Evolutionary conservation across 345 rosid genomes (phyloP).

Genomic region (Linum tenue): DNA sequence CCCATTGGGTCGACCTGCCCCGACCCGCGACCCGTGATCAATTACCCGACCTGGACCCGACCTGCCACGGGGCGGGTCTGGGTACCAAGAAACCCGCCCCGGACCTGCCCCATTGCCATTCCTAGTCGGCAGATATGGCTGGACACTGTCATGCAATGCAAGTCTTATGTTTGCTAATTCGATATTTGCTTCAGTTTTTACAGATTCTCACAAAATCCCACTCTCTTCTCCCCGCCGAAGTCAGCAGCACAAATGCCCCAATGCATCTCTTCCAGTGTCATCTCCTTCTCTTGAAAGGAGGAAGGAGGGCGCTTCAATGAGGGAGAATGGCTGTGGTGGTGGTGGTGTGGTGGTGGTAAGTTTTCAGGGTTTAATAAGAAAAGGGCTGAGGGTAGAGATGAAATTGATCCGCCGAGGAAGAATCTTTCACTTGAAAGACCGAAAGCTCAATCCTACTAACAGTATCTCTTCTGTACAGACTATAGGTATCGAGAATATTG

Average conservation of each 20-base stretch:
- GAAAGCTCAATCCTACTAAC: slow-evolving; percentile 70
- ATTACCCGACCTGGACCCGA: too few relatives aligned
- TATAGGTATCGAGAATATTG: slow-evolving; percentile 29
- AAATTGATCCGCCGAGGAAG: slow-evolving; percentile 39
- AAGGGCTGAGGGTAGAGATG: slow-evolving; percentile 70
- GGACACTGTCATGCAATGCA: too few relatives aligned
- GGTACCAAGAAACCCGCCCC: too few relatives aligned
- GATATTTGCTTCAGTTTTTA: too few relatives aligned
- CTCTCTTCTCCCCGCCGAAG: background rate
- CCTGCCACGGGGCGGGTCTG: too few relatives aligned
- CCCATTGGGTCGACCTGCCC: too few relatives aligned
- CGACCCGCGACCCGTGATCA: too few relatives aligned
- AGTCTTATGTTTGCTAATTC: too few relatives aligned
- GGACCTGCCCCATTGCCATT: too few relatives aligned
- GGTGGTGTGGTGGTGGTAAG: background rate
- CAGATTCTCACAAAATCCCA: too few relatives aligned
- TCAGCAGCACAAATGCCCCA: slow-evolving; percentile 26
- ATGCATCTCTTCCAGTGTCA: slow-evolving; percentile 26
- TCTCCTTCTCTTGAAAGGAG: slow-evolving; percentile 21
- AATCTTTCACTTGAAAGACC: slow-evolving; percentile 58
- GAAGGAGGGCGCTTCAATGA: slow-evolving; percentile 29
- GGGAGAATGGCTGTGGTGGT: slow-evolving; percentile 18
- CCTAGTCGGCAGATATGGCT: too few relatives aligned
- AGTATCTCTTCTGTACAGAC: slow-evolving; percentile 67
- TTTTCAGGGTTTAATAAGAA: slow-evolving; percentile 63